Base-by-base conservation (phyloP, 2,329 filamentous ascomycete species). In the Metarhizium brunneum region DNA sequence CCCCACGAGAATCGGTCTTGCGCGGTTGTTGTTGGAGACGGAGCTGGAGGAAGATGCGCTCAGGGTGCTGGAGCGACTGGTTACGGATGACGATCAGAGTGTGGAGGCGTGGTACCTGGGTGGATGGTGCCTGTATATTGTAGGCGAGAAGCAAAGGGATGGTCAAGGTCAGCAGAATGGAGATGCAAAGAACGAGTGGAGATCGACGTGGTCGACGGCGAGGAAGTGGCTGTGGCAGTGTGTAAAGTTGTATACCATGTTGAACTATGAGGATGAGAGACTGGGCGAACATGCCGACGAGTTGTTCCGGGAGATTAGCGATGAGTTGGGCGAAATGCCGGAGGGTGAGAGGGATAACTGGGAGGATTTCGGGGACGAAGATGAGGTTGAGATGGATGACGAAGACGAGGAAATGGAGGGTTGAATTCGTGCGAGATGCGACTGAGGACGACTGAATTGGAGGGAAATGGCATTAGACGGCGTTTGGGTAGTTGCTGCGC, bases 21-120 rank as follows among this genome's bases (percentile, higher is more conserved):
- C 89, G 14, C 80, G 94, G 57, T 76, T 99, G 61, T 76, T 99
- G 51, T 92, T 99, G 80, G 94, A 97, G 73, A 88, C 90, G 16
- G 86, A 86, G 60, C 83, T 96, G 83, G 87, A 95, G 69, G 81
- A 87, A 52, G 87, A 92, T 59, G 92, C 94, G 0, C 82, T 95
- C 56, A 83, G 88, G 56, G 91, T 97, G 3, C 76, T 96, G 54
- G 90, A 96, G 68, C 79, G 90, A 54, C 76, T 99, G 54, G 83
- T 95, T 43, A 77, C 82, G 40, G 94, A 99, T 68, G 92, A 99
- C 62, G 95, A 99, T 67, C 81, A 88, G 66, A 96, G 92, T 69
- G 88, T 99, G 20, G 94, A 99, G 72, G 88, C 90, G 18, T 96
- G 92, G 91, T 99, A 99, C 73, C 79, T 99, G 5, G 94, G 94